Base-by-base conservation (phyloP, 108 stramenopile genomes). In the Epithemia pelagica region DNA sequence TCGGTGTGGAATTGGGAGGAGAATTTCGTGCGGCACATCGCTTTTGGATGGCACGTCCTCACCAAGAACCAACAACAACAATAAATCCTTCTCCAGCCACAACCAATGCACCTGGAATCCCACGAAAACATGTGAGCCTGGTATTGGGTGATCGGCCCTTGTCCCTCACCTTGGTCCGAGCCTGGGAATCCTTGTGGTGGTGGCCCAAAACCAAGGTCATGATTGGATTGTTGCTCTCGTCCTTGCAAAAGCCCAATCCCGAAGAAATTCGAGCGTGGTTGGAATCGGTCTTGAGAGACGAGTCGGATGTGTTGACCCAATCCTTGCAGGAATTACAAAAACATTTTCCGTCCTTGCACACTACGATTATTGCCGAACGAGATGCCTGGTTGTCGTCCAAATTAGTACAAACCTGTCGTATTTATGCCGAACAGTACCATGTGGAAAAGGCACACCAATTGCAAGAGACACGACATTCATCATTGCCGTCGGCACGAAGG, bases 121-220 rank as follows among this genome's bases (percentile, higher is more conserved):
- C 37, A 10, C 66, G 54, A 30, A 65, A 73, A 26, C 70, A 61
- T 20, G 70, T 75, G 28, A 72, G 78, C 55, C 65, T 89, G 64
- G 72, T 93, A 33, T 77, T 93, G 60, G 92, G 92, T 2, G 92
- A 93, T 67, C 76, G 92, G 28, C 92, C 92, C 18, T 69, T 90
- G 8, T 64, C 71, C 27, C 32, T 94, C 19, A 90, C 92, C 28
- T 61, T 93, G 23, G 55, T 79, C 2, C 74, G 89, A 7, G 86
- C 84, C 31, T 92, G 92, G 92, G 89, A 94, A 67, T 79, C 83
- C 10, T 74, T 94, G 20, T 57, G 78, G 0, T 54, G 77, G 10
- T 82, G 84, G 76, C 85, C 85, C 0, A 94, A 94, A 62, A 69
- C 78, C 21, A 88, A 87, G 66, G 65, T 90, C 0, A 30, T 89